Conservation (phyloP, 177 flowering plant genomes). For the Vitis hybrid region DNA sequence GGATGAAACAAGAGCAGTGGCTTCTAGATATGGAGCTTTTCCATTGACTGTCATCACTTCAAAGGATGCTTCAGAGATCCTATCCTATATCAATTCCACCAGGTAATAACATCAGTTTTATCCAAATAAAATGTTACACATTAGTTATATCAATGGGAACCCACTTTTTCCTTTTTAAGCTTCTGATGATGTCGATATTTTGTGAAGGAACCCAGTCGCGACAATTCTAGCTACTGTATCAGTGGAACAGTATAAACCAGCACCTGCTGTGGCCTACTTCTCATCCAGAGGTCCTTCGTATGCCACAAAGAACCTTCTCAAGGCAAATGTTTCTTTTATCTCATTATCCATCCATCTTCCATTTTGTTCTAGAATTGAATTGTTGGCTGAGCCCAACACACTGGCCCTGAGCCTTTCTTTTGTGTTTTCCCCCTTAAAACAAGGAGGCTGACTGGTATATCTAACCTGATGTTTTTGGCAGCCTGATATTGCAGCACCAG, state of each 20-base stretch:
- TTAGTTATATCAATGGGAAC: no score
- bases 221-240: conserved; percentile 58
- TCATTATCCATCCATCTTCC: background rate
- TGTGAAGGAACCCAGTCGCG: conserved; percentile 57
- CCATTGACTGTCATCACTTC: conserved; percentile 56
- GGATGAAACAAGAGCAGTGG: conserved; percentile 32
- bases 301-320: conserved; percentile 50
- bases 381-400: background rate
- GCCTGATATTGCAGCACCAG: conserved; percentile 94
- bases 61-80: conserved; percentile 33
- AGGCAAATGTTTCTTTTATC: conserved; percentile 38
- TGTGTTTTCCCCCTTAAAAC: no score
- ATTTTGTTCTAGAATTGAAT: background rate
- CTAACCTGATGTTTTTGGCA: conserved; percentile 23
- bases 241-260: conserved; percentile 51
- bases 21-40: conserved; percentile 33
- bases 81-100: conserved; percentile 67
- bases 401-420: no score
- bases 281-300: conserved; percentile 74
- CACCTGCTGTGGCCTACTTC: conserved; percentile 66
- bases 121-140: no score
- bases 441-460: no score
- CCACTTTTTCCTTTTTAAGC: no score
- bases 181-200: background rate
- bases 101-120: conserved; percentile 28